Evolutionary conservation across 331 rosid species (phyloP), one percentile per base, ranked within the genome.

Genomic region (Malus hybrid): DNA sequence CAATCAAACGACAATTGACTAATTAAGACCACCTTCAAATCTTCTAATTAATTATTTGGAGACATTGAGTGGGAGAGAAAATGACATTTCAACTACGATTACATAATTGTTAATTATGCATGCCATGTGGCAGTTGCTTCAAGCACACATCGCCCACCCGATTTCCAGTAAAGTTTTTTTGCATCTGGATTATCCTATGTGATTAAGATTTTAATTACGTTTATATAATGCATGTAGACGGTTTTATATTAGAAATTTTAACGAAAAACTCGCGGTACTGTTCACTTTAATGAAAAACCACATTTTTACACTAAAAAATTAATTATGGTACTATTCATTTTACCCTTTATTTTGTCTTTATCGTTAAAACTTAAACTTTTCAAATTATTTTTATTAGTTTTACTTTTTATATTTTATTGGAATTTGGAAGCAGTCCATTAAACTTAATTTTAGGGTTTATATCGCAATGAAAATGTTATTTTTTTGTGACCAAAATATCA

Each of bases 61-160:
- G 3, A 14, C 65, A 2, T 22, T 65, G 7, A 27, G 57, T 33
- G 33, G 64, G 27, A 36, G 19, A 48, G 79, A 75, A 33, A 66
- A 66, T 24, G 79, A 75, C 79, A 65, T 54, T 50, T 27, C 28
- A 75, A 56, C 79, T 2, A 42, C 65, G 10, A 59, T 22, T 22
- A 34, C 76, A 59, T 42, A 9, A 60, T 15, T 24, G 20, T 42
- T 60, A 42, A 39, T 36, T 32, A 56, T 32, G 29, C 64, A 22
- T 60, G 76, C 42, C 66, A 70, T 55, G 52, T 33, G 75, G 67
- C 56, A 14, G 67, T 27, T 72, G 67, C 56, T 34, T 71, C 74
- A 52, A 18, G 28, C 63, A 70, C 20, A 42, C 46, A 3, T 39
- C 46, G 4, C 46, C 13, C 13, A 39, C 13, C 46, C 4, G 46